Base-by-base conservation (phyloP, 192 early-diverging fungal genomes). In the Anaeromyces robustus region DNA sequence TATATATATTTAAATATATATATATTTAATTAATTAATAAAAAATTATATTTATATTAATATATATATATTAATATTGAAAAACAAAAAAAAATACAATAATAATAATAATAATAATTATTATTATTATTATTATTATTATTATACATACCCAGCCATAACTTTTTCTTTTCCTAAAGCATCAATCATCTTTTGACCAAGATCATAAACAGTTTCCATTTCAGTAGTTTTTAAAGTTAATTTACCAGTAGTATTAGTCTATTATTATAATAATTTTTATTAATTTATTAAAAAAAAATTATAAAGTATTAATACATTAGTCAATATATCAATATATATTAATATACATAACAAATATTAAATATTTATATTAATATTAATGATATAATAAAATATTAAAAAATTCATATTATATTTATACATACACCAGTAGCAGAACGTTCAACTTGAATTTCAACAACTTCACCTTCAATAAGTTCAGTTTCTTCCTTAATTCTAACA, bases 191-290 rank as follows among this genome's bases (percentile, higher is more conserved):
- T 99, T 81, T 97, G 94, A 13, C 97, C 98, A 81, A 99, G 85
- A 85, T 99, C 98, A 80, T 98, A 99, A 80, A 99, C 93, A 34
- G 98, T 99, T 85, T 99, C 98, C 98, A 99, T 99, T 77, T 99
- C 98, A 28, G 97, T 99, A 30, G 98, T 99, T 89, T 99, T 99
- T 34, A 98, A 85, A 78, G 97, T 99, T 77, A 99, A 87, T 86
- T 99, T 99, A 29, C 98, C 98, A 1, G 95, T 94, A 89, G 98
- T 97, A 79, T 94, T 92, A 7, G 92, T 93, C 94, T 95, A 82
- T 17, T 30, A 32, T 12, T 43, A 52, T 26, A 26, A 17, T 29
- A 26, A 30, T 78, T 41, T 32, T 31, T 85, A 29, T 18, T 68
- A 84, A 22, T 81, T 29, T 5, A 32, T 29, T 26, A 29, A 29